Conservation (phyloP, 345 rosid species). For the Salix exigua region DNA sequence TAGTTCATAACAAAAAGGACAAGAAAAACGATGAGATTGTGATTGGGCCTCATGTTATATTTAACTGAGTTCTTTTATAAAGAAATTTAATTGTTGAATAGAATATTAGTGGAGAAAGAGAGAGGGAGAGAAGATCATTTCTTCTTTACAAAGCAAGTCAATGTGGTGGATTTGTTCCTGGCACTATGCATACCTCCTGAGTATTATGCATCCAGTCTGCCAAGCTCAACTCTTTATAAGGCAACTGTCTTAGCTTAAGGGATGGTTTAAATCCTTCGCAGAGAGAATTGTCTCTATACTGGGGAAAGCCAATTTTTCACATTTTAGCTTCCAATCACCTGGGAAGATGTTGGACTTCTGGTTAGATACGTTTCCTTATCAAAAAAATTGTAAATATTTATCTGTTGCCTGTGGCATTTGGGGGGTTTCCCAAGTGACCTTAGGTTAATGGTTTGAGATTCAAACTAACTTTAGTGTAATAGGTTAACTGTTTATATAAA, state of each 20-base stretch:
- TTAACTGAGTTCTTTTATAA: neutral
- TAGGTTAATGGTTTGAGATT: neutral
- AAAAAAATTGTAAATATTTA: neutral
- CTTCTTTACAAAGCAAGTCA: too few relatives aligned
- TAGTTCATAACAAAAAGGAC: neutral
- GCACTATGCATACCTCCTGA: neutral
- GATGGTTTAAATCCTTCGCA: neutral
- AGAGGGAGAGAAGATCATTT: too few relatives aligned
- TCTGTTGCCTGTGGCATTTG: neutral
- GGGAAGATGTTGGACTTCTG: neutral
- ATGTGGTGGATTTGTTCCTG: neutral
- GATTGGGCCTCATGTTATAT: neutral
- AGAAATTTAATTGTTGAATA: neutral
- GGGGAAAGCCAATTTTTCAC: neutral
- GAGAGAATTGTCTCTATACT: neutral
- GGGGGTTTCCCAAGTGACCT: neutral
- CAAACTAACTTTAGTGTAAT: neutral
- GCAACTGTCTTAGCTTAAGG: neutral
- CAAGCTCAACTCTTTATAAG: neutral
- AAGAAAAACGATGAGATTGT: neutral
- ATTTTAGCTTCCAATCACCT: neutral
- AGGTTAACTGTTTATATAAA: neutral
- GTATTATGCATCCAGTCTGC: too few relatives aligned
- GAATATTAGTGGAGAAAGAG: neutral
- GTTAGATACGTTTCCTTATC: neutral